phyloP scores from a whole-genome alignment of 2,329 filamentous ascomycete genomes.

The Blastomyces silverae region DNA sequence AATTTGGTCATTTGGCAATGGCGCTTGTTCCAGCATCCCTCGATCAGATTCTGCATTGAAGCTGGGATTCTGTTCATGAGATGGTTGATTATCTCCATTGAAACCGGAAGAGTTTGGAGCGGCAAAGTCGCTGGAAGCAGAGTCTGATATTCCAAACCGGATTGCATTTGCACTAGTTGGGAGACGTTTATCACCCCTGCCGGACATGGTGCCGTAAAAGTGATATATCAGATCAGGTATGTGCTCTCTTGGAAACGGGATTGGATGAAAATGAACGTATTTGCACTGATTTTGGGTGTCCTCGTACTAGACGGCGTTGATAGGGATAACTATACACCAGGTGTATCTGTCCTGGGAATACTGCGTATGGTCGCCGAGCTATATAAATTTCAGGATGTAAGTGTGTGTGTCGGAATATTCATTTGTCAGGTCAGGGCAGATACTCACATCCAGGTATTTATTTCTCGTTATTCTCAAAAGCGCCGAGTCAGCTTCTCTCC shows the following conservation, averaged over 20 bases:
- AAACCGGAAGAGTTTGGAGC: no score
- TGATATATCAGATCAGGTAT: no score
- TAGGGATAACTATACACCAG: neutral
- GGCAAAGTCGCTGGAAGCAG: neutral
- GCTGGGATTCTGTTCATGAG: neutral
- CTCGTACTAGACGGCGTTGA: no score
- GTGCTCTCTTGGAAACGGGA: neutral
- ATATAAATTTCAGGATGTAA: neutral
- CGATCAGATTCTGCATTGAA: neutral
- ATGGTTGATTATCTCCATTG: neutral
- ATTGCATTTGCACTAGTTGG: neutral
- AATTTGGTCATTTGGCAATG: neutral
- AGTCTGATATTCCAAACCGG: neutral
- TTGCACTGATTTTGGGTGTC: neutral
- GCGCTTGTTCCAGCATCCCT: neutral
- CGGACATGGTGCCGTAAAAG: neutral
- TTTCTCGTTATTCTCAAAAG: neutral
- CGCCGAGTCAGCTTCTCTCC: neutral
- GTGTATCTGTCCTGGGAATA: neutral
- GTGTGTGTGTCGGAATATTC: neutral
- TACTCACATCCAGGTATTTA: slow-evolving; percentile 2
- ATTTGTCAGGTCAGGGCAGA: neutral
- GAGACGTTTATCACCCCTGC: neutral
- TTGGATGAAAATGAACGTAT: neutral
- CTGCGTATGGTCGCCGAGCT: neutral